Evolutionary conservation across 257 asterid species (phyloP).

Genomic region (Plantago ovata): DNA sequence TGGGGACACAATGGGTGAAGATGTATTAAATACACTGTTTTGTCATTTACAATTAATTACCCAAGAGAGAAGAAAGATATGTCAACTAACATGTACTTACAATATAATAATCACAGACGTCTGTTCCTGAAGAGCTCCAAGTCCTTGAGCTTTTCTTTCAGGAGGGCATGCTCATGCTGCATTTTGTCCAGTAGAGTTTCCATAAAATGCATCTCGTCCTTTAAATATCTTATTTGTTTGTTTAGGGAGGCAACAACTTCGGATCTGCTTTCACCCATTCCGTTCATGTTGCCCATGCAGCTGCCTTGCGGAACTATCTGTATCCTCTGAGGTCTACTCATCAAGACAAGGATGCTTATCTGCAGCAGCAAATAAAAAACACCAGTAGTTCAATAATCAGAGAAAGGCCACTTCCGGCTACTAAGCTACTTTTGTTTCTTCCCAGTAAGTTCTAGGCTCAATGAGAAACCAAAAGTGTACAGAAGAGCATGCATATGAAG

Average conservation of each 20-base stretch:
- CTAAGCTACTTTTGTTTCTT: too few species aligned
- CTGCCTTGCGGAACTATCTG: constrained; percentile 68
- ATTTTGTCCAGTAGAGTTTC: constrained; percentile 63
- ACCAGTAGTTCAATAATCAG: not conserved
- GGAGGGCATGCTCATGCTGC: constrained; percentile 58
- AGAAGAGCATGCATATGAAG: not conserved
- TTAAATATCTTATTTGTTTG: constrained; percentile 55
- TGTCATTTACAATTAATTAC: constrained; percentile 2
- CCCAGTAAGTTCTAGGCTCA: too few species aligned
- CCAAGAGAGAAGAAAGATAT: not conserved
- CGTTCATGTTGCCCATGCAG: constrained; percentile 26
- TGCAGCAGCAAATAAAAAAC: constrained; percentile 26
- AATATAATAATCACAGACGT: constrained; percentile 21
- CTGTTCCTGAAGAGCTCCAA: constrained; percentile 55
- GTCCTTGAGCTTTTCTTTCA: constrained; percentile 54
- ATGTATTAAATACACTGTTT: too few species aligned
- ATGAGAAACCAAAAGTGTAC: not conserved
- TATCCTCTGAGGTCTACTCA: constrained; percentile 85
- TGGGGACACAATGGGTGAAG: too few species aligned
- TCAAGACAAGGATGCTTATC: constrained; percentile 77
- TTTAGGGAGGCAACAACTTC: constrained; percentile 45
- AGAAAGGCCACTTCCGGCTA: too few species aligned
- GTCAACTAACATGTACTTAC: constrained; percentile 11
- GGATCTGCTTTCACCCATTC: constrained; percentile 31
- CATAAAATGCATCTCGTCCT: constrained; percentile 74